Evolutionary conservation across 2,329 filamentous ascomycete species (phyloP).

Genomic region (Thelonectria discophora): DNA sequence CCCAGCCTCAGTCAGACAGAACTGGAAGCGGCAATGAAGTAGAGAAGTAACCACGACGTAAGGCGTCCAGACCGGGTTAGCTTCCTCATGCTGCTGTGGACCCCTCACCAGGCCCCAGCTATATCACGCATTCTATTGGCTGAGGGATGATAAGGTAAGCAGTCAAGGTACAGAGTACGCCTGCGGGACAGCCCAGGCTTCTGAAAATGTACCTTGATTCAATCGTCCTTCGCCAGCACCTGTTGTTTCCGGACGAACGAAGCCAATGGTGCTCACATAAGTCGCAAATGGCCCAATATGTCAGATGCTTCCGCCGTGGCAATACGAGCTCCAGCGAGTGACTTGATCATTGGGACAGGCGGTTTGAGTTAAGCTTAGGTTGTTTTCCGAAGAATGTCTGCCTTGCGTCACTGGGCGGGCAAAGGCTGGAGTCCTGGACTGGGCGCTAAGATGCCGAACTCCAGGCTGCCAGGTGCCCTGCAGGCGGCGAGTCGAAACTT

Average conservation of each 20-base stretch:
- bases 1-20: constrained; percentile 38
- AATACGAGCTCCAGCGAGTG: background rate
- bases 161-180: background rate
- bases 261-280: constrained; percentile 10
- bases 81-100: constrained; percentile 15
- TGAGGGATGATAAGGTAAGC: constrained; percentile 7
- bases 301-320: background rate
- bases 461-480: constrained; percentile 1
- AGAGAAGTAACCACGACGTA: constrained; percentile 26
- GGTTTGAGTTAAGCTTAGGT: background rate
- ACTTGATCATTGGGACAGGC: background rate
- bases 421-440: background rate
- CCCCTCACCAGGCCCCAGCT: constrained; percentile 17
- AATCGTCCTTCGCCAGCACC: background rate
- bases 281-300: constrained; percentile 11
- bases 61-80: constrained; percentile 35
- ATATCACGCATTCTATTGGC: constrained; percentile 11
- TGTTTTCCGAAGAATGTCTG: background rate
- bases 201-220: background rate
- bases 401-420: constrained; percentile 18
- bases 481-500: background rate
- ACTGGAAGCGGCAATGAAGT: constrained; percentile 32
- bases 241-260: constrained; percentile 11
- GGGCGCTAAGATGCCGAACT: constrained; percentile 14
- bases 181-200: background rate